A percentile compares a stretch with the other conserved stretches of the same genome.
phyloP scores from a whole-genome alignment of 208 protist genomes.

The Naegleria lovaniensis region DNA sequence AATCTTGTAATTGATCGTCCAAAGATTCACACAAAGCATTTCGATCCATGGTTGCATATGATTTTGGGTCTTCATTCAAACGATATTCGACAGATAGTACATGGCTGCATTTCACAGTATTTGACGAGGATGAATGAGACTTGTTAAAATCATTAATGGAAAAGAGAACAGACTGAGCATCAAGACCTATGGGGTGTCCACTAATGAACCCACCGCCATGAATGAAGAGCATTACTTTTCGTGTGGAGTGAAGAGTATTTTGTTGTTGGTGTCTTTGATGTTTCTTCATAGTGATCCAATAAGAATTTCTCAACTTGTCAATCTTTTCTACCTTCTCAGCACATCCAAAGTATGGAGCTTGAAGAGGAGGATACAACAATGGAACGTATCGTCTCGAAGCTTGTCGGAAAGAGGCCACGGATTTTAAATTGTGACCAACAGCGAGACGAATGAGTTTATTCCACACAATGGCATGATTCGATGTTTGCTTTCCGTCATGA shows the following conservation, averaged over 20 bases:
- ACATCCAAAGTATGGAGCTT: neutral
- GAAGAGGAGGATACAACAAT: neutral
- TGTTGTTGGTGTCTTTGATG: neutral
- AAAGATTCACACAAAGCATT: neutral
- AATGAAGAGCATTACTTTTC: neutral
- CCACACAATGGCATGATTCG: neutral
- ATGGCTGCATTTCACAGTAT: neutral
- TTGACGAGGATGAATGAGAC: neutral
- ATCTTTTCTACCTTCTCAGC: neutral
- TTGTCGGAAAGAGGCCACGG: neutral
- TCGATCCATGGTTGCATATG: neutral
- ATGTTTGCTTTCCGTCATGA: neutral
- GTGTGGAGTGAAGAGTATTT: neutral
- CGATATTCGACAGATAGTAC: neutral
- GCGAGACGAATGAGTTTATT: neutral
- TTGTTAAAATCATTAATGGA: neutral
- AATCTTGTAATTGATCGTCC: neutral
- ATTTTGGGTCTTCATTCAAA: neutral
- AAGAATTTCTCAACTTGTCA: neutral
- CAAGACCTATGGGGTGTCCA: neutral
- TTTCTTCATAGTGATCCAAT: neutral
- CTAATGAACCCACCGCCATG: neutral
- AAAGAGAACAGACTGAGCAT: neutral
- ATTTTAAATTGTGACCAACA: neutral
- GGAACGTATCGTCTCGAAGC: neutral